phyloP scores from a whole-genome alignment of 2,329 filamentous ascomycete species.

The Nemania bipapillata region DNA sequence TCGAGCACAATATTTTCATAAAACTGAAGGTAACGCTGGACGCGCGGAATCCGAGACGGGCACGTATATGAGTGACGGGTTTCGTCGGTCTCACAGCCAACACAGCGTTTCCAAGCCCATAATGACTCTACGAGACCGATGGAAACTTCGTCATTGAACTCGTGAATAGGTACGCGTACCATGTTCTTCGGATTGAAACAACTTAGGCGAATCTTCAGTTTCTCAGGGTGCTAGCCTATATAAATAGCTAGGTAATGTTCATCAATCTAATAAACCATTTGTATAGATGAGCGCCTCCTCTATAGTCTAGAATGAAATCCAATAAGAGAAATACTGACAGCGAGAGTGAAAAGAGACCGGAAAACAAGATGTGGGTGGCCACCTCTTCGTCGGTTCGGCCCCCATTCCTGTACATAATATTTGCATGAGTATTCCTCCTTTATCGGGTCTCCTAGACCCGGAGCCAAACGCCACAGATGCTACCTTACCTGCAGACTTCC shows the following conservation, averaged over 20 bases:
- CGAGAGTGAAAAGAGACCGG: no score
- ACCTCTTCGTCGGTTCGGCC: no score
- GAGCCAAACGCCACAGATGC: no score
- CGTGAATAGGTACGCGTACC: constrained; percentile 15
- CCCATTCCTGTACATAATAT: no score
- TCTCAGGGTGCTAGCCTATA: background rate
- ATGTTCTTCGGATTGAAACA: background rate
- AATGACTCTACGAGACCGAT: constrained; percentile 11
- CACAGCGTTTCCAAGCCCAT: constrained; percentile 28
- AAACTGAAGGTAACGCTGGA: constrained; percentile 27
- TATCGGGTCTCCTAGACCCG: no score
- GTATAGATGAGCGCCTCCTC: no score
- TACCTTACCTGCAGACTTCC: no score
- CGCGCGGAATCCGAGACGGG: background rate
- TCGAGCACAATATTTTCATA: constrained; percentile 26
- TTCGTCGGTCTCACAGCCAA: constrained; percentile 4
- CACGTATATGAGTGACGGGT: constrained; percentile 10
- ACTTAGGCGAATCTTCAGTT: background rate
- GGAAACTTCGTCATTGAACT: constrained; percentile 18
- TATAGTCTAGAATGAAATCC: no score
- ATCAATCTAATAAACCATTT: no score
- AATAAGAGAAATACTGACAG: no score
- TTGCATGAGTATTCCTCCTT: no score
- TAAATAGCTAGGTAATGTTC: background rate
- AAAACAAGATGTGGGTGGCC: no score